phyloP scores from a whole-genome alignment of 306 rosid genomes.

The Ormosia semicastrata region DNA sequence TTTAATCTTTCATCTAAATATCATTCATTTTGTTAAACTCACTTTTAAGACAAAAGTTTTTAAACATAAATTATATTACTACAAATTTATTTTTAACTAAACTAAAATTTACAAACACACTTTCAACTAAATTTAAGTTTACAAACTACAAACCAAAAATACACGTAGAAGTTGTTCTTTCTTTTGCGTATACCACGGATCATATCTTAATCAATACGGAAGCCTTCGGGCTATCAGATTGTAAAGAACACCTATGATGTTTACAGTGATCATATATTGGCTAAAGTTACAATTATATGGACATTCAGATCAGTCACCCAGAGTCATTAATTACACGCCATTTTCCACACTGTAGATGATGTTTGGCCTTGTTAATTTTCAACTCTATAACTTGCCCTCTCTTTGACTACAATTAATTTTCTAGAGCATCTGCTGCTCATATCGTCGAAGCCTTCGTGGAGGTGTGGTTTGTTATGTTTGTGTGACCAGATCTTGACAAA shows the following conservation, averaged over 20 bases:
- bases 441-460: background rate
- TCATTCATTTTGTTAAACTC: no score
- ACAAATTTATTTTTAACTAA: no score
- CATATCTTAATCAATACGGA: background rate
- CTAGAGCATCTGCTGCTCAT: background rate
- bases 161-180: background rate
- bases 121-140: no score
- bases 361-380: background rate
- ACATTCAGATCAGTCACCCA: background rate
- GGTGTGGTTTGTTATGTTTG: background rate
- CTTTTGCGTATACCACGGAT: background rate
- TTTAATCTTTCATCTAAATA: no score
- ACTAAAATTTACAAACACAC: no score
- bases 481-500: background rate
- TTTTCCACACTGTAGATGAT: background rate
- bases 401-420: background rate
- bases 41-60: no score
- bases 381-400: background rate
- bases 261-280: no score
- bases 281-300: background rate
- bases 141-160: no score
- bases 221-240: no score
- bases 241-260: no score
- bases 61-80: no score
- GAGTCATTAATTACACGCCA: background rate